Base-by-base conservation (phyloP, 2,329 filamentous ascomycete species). In the Raffaelea deltoideospora region DNA sequence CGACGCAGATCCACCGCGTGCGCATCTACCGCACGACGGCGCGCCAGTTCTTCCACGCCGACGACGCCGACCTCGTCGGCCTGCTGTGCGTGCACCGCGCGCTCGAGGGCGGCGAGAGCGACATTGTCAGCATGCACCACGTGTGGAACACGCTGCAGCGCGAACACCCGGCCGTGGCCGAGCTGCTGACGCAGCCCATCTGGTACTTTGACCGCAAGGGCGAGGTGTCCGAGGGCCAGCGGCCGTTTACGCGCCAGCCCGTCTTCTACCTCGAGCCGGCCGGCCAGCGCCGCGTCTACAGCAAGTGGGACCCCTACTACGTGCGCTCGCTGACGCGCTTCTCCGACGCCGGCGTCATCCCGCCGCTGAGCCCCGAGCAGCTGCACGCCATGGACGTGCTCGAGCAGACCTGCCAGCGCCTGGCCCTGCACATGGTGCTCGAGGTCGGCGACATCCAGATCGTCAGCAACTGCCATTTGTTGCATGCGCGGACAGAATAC, bases 201-300 rank as follows among this genome's bases (percentile, higher is more conserved):
- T 93, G 85, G 85, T 90, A 92, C 61, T 88, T 92, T 54, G 85
- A 93, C 57, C 78, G 85, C 37, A 93, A 93, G 62, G 85, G 85
- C 10, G 85, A 93, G 62, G 74, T 72, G 1, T 81, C 75, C 18
- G 60, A 65, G 13, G 84, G 82, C 11, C 68, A 92, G 56, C 72
- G 87, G 37, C 75, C 76, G 39, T 92, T 76, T 58, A 81, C 84
- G 48, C 65, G 68, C 31, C 74, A 78, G 23, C 67, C 72, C 11
- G 72, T 93, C 15, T 72, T 90, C 47, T 92, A 86, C 54, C 61
- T 86, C 4, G 84, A 92, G 61, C 72, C 69, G 5, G 72, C 67
- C 7, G 67, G 70, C 7, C 65, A 76, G 47, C 68, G 68, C 24
- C 64, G 81, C 13, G 70, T 88, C 10, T 87, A 83, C 59, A 77